A percentile compares a stretch with the other conserved stretches of the same genome.
Conservation (phyloP, 106 monocot species). For the Dendrobium huoshanense region DNA sequence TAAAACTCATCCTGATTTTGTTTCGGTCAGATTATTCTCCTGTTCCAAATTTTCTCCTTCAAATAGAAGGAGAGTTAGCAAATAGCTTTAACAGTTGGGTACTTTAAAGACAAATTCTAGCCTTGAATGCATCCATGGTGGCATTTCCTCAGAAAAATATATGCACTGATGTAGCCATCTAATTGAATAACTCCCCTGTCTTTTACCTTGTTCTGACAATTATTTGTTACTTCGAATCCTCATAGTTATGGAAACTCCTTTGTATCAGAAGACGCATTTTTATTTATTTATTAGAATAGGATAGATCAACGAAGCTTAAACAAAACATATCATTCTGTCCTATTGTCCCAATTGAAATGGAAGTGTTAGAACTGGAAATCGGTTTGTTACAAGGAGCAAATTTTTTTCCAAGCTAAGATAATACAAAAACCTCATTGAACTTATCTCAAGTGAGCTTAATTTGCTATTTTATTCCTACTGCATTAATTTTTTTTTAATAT, state of each 20-base stretch:
- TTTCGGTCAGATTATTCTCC: no score
- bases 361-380: background rate
- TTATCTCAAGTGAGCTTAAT: background rate
- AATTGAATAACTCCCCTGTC: background rate
- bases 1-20: no score
- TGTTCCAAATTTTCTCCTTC: no score
- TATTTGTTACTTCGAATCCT: background rate
- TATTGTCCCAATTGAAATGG: conserved; percentile 3
- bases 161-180: background rate
- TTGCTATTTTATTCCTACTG: background rate
- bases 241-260: background rate
- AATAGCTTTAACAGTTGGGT: no score
- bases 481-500: background rate
- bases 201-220: background rate
- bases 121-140: background rate
- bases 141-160: background rate
- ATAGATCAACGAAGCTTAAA: background rate
- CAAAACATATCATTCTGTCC: background rate
- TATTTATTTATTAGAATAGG: background rate
- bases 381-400: background rate
- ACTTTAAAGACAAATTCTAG: background rate
- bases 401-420: background rate
- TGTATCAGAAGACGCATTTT: no score
- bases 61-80: no score
- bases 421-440: background rate